Base-by-base conservation (phyloP, 2,329 filamentous ascomycete genomes). In the Microdochium paspali region DNA sequence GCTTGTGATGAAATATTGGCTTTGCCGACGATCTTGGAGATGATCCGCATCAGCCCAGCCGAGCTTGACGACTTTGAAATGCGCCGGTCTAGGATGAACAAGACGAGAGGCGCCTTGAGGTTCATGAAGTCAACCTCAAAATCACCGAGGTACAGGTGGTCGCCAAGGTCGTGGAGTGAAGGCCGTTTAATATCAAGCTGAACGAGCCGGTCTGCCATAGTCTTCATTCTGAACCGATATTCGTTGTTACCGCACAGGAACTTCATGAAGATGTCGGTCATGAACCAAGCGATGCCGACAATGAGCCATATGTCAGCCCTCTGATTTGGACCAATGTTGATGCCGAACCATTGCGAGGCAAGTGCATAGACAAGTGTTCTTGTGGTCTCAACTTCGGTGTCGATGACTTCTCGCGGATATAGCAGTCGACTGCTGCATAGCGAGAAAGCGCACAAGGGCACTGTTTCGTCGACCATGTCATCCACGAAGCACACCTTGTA, bases 401-500 rank as follows among this genome's bases (percentile, higher is more conserved):
- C 91, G 56, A 95, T 84, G 30, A 97, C 80, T 26, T 87, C 84
- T 53, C 89, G 82, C 0, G 89, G 86, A 57, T 89, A 95, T 1
- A 98, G 77, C 1, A 98, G 72, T 39, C 88, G 81, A 45, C 79
- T 91, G 69, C 88, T 97, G 67, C 90, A 90, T 26, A 98, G 80
- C 0, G 90, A 86, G 55, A 98, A 74, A 1, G 87, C 91, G 28
- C 90, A 90, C 9, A 89, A 80, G 18, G 90, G 79, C 20, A 85
- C 73, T 1, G 85, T 85, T 49, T 95, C 86, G 25, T 79, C 73
- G 1, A 84, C 69, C 62, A 93, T 77, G 62, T 98, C 93, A 56
- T 98, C 93, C 18, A 98, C 83, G 57, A 98, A 98, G 55, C 88
- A 90, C 47, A 97, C 69, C 59, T 95, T 95, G 72, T 94, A 97